Conservation (phyloP, 345 rosid genomes). For the Gossypium sturtianum region DNA sequence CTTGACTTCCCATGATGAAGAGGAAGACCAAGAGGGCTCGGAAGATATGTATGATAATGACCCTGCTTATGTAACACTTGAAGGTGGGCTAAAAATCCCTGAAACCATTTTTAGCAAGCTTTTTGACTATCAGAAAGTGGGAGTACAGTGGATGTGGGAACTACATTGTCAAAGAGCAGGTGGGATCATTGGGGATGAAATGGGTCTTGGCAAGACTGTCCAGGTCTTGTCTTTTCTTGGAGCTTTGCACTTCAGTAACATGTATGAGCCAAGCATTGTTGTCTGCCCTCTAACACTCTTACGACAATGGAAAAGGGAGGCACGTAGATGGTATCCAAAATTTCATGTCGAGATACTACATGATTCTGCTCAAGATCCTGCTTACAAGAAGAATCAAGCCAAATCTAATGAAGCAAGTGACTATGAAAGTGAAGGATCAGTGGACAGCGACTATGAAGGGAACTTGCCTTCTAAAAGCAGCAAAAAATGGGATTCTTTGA, state of each 20-base stretch:
- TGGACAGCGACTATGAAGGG: slow-evolving; percentile 53
- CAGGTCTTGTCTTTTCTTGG: slow-evolving; percentile 94
- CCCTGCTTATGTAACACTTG: slow-evolving; percentile 51
- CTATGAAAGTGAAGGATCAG: slow-evolving; percentile 62
- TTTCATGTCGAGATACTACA: slow-evolving; percentile 83
- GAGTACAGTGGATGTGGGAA: slow-evolving; percentile 99
- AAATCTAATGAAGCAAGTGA: slow-evolving; percentile 53
- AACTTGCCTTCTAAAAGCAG: slow-evolving; percentile 35
- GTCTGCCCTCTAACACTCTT: slow-evolving; percentile 92
- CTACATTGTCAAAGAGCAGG: slow-evolving; percentile 98
- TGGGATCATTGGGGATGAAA: slow-evolving; percentile 98
- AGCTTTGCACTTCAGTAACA: slow-evolving; percentile 83
- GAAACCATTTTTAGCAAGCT: slow-evolving; percentile 58
- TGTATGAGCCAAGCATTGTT: slow-evolving; percentile 91
- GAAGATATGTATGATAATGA: slow-evolving; percentile 38
- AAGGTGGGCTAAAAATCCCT: slow-evolving; percentile 88
- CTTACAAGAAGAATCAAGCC: slow-evolving; percentile 34
- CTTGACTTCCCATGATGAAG: slow-evolving; percentile 46
- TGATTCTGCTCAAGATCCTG: slow-evolving; percentile 77
- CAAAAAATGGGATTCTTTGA: slow-evolving; percentile 81
- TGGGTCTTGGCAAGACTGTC: slow-evolving; percentile 98
- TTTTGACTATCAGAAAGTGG: slow-evolving; percentile 95
- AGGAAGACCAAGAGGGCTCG: slow-evolving; percentile 50
- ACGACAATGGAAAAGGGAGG: slow-evolving; percentile 97
- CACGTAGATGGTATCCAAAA: slow-evolving; percentile 69